Evolutionary conservation across 352 stramenopile genomes (phyloP).

Genomic region (Phytophthora agathidicida): DNA sequence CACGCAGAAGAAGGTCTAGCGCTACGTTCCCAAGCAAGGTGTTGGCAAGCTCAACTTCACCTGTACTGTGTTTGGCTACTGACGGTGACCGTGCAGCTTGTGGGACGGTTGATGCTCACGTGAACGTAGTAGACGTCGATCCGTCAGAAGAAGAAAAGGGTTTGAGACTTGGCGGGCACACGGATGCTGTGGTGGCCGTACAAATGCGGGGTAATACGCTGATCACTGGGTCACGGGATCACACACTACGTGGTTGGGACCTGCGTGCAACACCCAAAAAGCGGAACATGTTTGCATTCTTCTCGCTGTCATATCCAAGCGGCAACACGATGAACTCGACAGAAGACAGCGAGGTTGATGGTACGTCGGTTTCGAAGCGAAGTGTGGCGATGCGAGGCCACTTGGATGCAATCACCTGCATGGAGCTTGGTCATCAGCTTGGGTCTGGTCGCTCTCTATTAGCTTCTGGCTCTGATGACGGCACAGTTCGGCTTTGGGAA

Average conservation of each 20-base stretch:
- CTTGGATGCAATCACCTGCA: slow-evolving; percentile 59
- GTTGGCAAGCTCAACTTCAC: slow-evolving; percentile 29
- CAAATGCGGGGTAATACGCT: slow-evolving; percentile 67
- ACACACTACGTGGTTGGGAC: slow-evolving; percentile 79
- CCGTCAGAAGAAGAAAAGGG: slow-evolving; percentile 35
- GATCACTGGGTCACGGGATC: slow-evolving; percentile 72
- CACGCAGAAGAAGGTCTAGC: slow-evolving; percentile 30
- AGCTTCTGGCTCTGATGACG: slow-evolving; percentile 70
- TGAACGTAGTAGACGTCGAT: slow-evolving; percentile 50
- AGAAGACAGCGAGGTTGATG: slow-evolving; percentile 54
- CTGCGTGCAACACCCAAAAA: slow-evolving; percentile 65
- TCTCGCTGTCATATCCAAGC: slow-evolving; percentile 36
- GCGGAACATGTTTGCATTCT: slow-evolving; percentile 69
- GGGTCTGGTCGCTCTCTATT: slow-evolving; percentile 60
- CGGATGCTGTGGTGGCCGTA: slow-evolving; percentile 55
- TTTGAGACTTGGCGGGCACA: slow-evolving; percentile 62
- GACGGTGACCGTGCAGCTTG: slow-evolving; percentile 56
- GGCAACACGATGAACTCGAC: slow-evolving; percentile 14
- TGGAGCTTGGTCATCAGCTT: slow-evolving; percentile 80
- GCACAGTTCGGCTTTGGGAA: slow-evolving; percentile 79
- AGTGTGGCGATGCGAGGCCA: slow-evolving; percentile 74
- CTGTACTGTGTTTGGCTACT: slow-evolving; percentile 64
- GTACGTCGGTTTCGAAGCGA: slow-evolving; percentile 57
- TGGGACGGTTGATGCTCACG: slow-evolving; percentile 45
- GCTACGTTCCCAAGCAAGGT: slow-evolving; percentile 28